Conservation (phyloP, 2,329 filamentous ascomycete species). For the Ustulina deusta region DNA sequence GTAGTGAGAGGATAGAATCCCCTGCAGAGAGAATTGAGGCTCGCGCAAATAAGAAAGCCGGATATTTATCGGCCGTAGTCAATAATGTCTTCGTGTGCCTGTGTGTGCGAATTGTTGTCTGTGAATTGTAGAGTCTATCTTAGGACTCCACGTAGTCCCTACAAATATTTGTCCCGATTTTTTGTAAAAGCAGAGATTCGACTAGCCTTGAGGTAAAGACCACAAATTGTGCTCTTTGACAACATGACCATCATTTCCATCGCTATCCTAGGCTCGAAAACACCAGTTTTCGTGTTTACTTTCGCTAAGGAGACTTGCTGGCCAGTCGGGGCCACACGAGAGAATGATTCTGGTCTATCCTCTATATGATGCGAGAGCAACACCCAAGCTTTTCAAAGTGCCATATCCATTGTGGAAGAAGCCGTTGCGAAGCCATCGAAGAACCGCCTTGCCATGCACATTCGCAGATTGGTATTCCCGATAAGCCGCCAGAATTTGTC, state of each 20-base stretch:
- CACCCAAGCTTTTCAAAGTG: neutral
- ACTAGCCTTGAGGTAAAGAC: neutral
- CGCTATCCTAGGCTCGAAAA: neutral
- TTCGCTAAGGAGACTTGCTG: neutral
- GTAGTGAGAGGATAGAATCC: neutral
- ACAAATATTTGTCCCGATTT: neutral
- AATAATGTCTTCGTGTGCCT: neutral
- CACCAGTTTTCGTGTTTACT: neutral
- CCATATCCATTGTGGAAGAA: constrained; percentile 11
- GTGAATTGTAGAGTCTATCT: neutral
- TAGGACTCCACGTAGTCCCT: neutral
- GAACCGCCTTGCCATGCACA: constrained; percentile 29
- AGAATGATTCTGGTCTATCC: constrained; percentile 26
- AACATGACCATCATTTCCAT: neutral
- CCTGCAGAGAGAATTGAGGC: neutral
- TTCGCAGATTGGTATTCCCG: constrained; percentile 42
- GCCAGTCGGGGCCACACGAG: neutral
- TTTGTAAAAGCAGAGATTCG: neutral
- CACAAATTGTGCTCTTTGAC: neutral
- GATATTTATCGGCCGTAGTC: neutral
- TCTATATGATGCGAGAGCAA: constrained; percentile 24
- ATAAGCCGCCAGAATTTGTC: constrained; percentile 35
- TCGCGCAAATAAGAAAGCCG: neutral
- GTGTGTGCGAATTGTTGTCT: neutral
- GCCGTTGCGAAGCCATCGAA: constrained; percentile 15